phyloP scores from a whole-genome alignment of 257 asterid genomes.

The Nicotiana obtusifolia region DNA sequence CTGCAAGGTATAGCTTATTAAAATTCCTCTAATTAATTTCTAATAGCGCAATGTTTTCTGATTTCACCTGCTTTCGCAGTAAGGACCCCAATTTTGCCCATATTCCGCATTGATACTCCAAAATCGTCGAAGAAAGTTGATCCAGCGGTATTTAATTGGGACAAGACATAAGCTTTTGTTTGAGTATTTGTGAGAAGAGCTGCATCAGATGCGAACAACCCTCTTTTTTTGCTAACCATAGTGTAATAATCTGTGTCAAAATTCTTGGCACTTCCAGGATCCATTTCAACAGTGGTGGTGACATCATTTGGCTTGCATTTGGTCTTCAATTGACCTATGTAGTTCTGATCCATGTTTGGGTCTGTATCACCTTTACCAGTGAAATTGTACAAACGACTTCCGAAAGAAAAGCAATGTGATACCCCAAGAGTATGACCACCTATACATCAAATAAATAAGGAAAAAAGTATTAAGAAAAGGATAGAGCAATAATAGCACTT shows the following conservation, averaged over 20 bases:
- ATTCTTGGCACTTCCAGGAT: constrained; percentile 29
- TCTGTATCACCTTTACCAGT: constrained; percentile 6
- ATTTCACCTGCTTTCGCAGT: constrained; percentile 25
- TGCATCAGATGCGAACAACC: constrained; percentile 36
- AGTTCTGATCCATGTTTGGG: background rate
- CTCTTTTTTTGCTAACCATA: constrained; percentile 27
- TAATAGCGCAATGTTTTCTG: constrained; percentile 25
- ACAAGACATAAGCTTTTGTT: constrained; percentile 28
- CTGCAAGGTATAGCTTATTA: background rate
- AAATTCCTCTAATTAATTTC: background rate
- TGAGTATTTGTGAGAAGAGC: constrained; percentile 27
- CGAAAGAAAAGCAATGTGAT: constrained; percentile 5
- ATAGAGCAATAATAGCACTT: background rate
- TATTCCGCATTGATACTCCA: constrained; percentile 37
- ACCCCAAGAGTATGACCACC: constrained; percentile 1
- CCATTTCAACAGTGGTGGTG: constrained; percentile 11
- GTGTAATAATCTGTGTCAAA: constrained; percentile 26
- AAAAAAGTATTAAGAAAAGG: background rate
- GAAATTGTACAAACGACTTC: background rate
- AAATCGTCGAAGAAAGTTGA: constrained; percentile 37
- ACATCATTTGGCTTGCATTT: background rate
- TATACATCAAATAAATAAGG: background rate
- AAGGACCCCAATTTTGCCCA: constrained; percentile 2
- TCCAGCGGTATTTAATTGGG: constrained; percentile 12
- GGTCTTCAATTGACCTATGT: background rate